Conservation (phyloP, 1,139 yeast species). For the Suhomyces terraborum region DNA sequence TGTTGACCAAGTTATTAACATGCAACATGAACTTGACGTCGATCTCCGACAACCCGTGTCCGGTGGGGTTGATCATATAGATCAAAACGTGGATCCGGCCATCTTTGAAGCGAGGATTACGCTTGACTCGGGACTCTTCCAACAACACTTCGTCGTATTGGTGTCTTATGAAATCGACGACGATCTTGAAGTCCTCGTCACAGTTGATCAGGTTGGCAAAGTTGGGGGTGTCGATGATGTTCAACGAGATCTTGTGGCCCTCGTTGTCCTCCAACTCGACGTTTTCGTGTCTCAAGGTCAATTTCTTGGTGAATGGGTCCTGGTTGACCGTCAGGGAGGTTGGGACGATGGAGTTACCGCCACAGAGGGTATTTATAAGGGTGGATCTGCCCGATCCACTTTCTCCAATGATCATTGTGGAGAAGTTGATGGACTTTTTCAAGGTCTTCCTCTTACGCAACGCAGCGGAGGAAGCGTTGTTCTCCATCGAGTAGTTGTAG, state of each 20-base stretch:
- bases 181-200: slow-evolving; percentile 46
- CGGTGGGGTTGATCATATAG: slow-evolving; percentile 51
- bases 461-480: slow-evolving; percentile 26
- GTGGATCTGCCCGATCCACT: slow-evolving; percentile 65
- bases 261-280: slow-evolving; percentile 55
- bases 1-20: slow-evolving; percentile 44
- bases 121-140: slow-evolving; percentile 50
- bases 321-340: slow-evolving; percentile 41
- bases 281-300: slow-evolving; percentile 50
- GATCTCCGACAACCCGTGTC: slow-evolving; percentile 48
- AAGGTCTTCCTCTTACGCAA: slow-evolving; percentile 61
- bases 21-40: slow-evolving; percentile 45
- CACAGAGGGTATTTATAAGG: slow-evolving; percentile 72
- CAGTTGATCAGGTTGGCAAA: slow-evolving; percentile 68
- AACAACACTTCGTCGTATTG: slow-evolving; percentile 52
- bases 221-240: slow-evolving; percentile 66
- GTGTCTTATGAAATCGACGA: slow-evolving; percentile 52
- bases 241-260: slow-evolving; percentile 50
- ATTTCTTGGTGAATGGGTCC: slow-evolving; percentile 45
- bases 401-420: slow-evolving; percentile 61
- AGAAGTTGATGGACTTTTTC: slow-evolving; percentile 55
- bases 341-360: slow-evolving; percentile 56
- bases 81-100: slow-evolving; percentile 50
- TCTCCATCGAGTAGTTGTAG: slow-evolving; percentile 20
- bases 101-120: slow-evolving; percentile 51